A percentile compares a stretch with the other conserved stretches of the same genome.
Conservation (phyloP, 768 basidiomycete genomes). For the Arthromyces matolae region DNA sequence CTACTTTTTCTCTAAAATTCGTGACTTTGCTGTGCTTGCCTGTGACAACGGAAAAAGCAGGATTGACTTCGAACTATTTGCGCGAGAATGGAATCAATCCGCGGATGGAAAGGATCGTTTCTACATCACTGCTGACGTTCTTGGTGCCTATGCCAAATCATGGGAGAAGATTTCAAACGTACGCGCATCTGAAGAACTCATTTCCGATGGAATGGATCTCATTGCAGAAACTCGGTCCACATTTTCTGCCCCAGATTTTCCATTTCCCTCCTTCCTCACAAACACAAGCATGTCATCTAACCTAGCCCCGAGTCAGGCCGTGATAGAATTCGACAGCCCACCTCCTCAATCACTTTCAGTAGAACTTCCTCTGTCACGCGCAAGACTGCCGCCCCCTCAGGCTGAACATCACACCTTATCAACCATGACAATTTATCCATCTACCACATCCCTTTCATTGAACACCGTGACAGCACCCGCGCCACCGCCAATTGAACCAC, state of each 20-base stretch:
- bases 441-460: not conserved
- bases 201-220: conserved; percentile 5
- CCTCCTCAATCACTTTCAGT: conserved; percentile 1
- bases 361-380: not conserved
- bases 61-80: conserved; percentile 12
- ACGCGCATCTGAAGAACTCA: conserved; percentile 21
- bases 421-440: not conserved
- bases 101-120: conserved; percentile 5
- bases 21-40: not conserved
- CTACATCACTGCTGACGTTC: conserved; percentile 23
- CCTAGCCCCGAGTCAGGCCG: not conserved
- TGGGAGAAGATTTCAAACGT: conserved; percentile 23
- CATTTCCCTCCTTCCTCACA: not conserved
- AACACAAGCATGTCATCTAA: not conserved
- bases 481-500: not conserved
- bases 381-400: not conserved
- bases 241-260: not conserved
- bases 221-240: not conserved
- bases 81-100: not conserved
- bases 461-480: no score
- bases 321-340: not conserved
- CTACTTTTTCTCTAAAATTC: conserved; percentile 3
- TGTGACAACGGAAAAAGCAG: conserved; percentile 1
- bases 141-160: conserved; percentile 19
- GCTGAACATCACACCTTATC: not conserved